phyloP scores from a whole-genome alignment of 805 yeast species.

The Wickerhamiella hasegawae region DNA sequence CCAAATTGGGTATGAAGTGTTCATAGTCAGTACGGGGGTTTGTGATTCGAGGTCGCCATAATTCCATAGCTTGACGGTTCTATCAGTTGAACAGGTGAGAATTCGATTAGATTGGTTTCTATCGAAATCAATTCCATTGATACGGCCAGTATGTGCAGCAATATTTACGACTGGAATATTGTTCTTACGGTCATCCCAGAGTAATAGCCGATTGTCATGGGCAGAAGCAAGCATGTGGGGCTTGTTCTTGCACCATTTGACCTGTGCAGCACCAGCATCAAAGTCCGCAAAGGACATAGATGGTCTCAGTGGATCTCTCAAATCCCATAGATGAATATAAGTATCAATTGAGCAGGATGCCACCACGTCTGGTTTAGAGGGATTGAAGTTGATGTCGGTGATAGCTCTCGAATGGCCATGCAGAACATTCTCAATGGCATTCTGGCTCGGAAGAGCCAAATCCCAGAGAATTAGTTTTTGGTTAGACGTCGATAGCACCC shows the following conservation, averaged over 20 bases:
- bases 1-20: conserved; percentile 73
- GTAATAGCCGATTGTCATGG: conserved; percentile 61
- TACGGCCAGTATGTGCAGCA: conserved; percentile 66
- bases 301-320: conserved; percentile 59
- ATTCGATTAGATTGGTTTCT: conserved; percentile 41
- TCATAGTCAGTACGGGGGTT: conserved; percentile 41
- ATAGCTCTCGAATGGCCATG: conserved; percentile 90
- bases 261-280: conserved; percentile 89
- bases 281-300: conserved; percentile 77
- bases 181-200: conserved; percentile 85
- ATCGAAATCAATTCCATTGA: conserved; percentile 80
- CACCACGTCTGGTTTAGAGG: conserved; percentile 64
- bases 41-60: conserved; percentile 23
- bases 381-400: conserved; percentile 89
- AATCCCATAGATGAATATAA: conserved; percentile 77
- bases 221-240: conserved; percentile 69
- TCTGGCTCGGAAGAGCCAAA: conserved; percentile 47
- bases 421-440: conserved; percentile 72
- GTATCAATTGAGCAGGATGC: conserved; percentile 94
- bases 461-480: conserved; percentile 96
- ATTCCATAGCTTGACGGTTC: conserved; percentile 74
- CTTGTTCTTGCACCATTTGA: conserved; percentile 75
- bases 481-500: conserved; percentile 89
- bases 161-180: conserved; percentile 55
- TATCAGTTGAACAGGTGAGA: conserved; percentile 76